phyloP scores from a whole-genome alignment of 371 early-diverging fungal species.

The Phascolomyces articulosus region DNA sequence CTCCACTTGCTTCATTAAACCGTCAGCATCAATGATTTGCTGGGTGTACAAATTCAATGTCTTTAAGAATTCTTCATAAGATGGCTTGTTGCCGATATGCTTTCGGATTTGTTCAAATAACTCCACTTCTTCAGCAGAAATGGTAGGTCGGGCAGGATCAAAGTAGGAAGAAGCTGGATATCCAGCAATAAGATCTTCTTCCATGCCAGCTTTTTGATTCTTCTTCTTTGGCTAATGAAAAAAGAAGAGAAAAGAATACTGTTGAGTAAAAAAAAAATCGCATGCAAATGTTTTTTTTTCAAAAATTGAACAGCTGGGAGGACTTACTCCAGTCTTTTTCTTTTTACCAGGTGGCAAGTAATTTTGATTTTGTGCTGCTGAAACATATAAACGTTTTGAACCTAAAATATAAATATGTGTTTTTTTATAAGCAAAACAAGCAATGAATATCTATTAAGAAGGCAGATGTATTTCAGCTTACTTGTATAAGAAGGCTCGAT shows the following conservation, averaged over 20 bases:
- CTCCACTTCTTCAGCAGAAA: constrained; percentile 76
- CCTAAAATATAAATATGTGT: constrained; percentile 4
- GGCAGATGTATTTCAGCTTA: too few species aligned
- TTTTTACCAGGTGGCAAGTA: constrained; percentile 11
- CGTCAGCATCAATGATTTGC: constrained; percentile 84
- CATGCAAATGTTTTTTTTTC: background rate
- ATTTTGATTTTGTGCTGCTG: background rate
- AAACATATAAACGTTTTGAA: constrained; percentile 6
- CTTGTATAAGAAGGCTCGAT: constrained; percentile 14
- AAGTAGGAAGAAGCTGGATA: constrained; percentile 14
- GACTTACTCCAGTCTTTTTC: constrained; percentile 12
- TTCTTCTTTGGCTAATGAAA: constrained; percentile 5
- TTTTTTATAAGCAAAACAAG: too few species aligned
- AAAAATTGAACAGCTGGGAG: background rate
- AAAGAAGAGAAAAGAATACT: background rate
- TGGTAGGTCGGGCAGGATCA: constrained; percentile 16
- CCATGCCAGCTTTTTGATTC: constrained; percentile 6
- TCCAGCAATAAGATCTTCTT: constrained; percentile 17
- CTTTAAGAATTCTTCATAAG: constrained; percentile 95
- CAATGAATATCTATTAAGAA: too few species aligned
- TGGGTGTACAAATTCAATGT: constrained; percentile 93
- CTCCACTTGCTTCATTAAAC: constrained; percentile 81
- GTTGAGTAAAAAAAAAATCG: background rate
- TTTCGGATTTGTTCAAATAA: constrained; percentile 90
- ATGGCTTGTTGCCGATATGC: constrained; percentile 75